Percentiles rank a stretch among this genome's conserved stretches.
These are phyloP conservation scores for Beauveria scarabaeidicola DNA, from an alignment of 2,329 filamentous ascomycete species.

Conservation along the genomic window DNA sequence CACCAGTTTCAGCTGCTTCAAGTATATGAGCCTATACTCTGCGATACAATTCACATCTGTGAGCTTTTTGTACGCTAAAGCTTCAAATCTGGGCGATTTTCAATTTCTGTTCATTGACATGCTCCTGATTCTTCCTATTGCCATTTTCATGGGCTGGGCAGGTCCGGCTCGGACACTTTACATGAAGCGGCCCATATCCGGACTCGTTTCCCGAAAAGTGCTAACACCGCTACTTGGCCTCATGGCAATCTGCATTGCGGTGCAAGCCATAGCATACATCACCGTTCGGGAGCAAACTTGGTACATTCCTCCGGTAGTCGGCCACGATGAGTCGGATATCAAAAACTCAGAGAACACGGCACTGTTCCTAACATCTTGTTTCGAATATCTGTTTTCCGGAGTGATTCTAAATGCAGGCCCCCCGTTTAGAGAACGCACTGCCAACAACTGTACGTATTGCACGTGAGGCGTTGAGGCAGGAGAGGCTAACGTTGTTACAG, in stretches of 20 bases:
- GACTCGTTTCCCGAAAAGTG: slow-evolving; percentile 87
- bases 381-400: slow-evolving; percentile 87
- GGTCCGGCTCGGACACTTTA: slow-evolving; percentile 70
- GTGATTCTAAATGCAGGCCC: slow-evolving; percentile 85
- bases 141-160: slow-evolving; percentile 98
- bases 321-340: slow-evolving; percentile 73
- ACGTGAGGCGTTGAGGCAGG: background rate
- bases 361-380: slow-evolving; percentile 83
- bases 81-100: slow-evolving; percentile 92
- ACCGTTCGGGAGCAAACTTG: slow-evolving; percentile 72
- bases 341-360: slow-evolving; percentile 90
- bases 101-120: slow-evolving; percentile 97
- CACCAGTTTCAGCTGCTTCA: slow-evolving; percentile 99
- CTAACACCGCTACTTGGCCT: slow-evolving; percentile 83
- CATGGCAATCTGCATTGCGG: slow-evolving; percentile 68
- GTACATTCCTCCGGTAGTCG: slow-evolving; percentile 74
- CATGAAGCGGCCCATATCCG: slow-evolving; percentile 81
- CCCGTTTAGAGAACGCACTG: slow-evolving; percentile 76
- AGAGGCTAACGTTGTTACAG: slow-evolving; percentile 31
- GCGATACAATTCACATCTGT: slow-evolving; percentile 99
- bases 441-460: slow-evolving; percentile 60
- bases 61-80: slow-evolving; percentile 89
- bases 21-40: slow-evolving; percentile 98
- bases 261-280: slow-evolving; percentile 67
- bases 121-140: slow-evolving; percentile 84